Conservation (phyloP, 495 filamentous ascomycete genomes). For the Elaphomyces granulatus region DNA sequence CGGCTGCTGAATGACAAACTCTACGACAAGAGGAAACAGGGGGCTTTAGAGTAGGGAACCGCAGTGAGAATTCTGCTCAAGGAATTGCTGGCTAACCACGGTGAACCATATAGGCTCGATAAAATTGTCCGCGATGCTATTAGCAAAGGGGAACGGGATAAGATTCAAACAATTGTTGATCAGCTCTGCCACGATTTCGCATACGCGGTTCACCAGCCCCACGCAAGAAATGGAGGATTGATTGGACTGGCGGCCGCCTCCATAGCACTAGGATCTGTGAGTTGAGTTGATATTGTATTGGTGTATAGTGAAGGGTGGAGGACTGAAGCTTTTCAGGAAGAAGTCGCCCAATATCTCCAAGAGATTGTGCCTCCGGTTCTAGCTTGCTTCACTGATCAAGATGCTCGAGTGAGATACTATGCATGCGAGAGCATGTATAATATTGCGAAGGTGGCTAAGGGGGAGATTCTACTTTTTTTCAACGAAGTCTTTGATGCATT, state of each 20-base stretch:
- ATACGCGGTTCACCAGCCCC: constrained; percentile 93
- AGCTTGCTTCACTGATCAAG: constrained; percentile 97
- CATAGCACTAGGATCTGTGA: constrained; percentile 84
- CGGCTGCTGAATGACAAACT: constrained; percentile 93
- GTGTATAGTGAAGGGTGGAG: too few relatives aligned
- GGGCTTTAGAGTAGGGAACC: constrained; percentile 78
- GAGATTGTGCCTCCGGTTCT: constrained; percentile 93
- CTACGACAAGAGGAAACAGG: constrained; percentile 93
- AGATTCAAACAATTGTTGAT: constrained; percentile 72
- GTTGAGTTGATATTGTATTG: too few relatives aligned
- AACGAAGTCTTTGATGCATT: constrained; percentile 96
- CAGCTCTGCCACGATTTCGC: constrained; percentile 97
- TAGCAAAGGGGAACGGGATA: constrained; percentile 57
- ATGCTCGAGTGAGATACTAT: constrained; percentile 96
- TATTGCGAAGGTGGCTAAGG: constrained; percentile 97
- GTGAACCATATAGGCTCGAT: constrained; percentile 52
- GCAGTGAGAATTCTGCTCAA: too few relatives aligned
- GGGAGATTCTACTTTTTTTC: constrained; percentile 90
- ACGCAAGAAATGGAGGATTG: constrained; percentile 90
- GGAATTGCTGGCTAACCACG: constrained; percentile 5
- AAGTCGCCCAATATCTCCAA: constrained; percentile 80
- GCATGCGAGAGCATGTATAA: constrained; percentile 99
- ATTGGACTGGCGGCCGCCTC: constrained; percentile 94
- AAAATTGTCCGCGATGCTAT: constrained; percentile 77
- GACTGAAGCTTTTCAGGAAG: constrained; percentile 36